Base-by-base conservation (phyloP, 1,284 basidiomycete species). In the Cutaneotrichosporon sp. region DNA sequence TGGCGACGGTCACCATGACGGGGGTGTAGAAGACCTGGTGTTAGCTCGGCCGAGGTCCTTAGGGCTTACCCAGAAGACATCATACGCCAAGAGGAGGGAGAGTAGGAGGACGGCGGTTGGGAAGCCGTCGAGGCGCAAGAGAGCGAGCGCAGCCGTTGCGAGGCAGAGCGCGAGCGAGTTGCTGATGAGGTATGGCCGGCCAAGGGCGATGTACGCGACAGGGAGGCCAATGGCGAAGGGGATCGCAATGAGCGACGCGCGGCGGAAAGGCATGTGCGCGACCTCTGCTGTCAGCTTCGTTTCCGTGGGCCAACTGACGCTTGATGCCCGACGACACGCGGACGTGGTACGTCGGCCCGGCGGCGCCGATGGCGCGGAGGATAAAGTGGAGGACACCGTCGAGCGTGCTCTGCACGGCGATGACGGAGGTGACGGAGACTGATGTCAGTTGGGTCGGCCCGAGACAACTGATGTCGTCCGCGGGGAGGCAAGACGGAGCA, bases 71-170 rank as follows among this genome's bases (percentile, higher is more conserved):
- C 79, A 80, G 67, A 78, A 79, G 53, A 95, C 86, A 72, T 95
- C 94, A 75, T 95, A 97, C 29, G 95, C 63, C 80, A 97, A 92
- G 31, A 97, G 81, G 1, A 90, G 86, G 2, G 82, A 84, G 2
- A 99, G 83, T 16, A 99, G 84, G 60, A 94, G 86, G 57, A 84
- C 84, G 2, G 94, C 95, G 7, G 95, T 97, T 69, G 84, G 81
- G 83, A 98, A 97, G 20, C 89, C 90, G 79, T 99, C 95, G 43
- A 99, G 80, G 74, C 89, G 89, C 71, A 98, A 82, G 62, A 95
- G 79, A 25, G 87, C 85, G 58, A 99, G 82, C 1, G 92, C 89
- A 67, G 89, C 90, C 72, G 90, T 87, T 11, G 90, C 87, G 73
- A 97, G 91, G 0, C 91, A 90, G 50, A 52, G 50, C 0, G 88